Base-by-base conservation (phyloP, 257 asterid species). In the Fraxinus excelsior region DNA sequence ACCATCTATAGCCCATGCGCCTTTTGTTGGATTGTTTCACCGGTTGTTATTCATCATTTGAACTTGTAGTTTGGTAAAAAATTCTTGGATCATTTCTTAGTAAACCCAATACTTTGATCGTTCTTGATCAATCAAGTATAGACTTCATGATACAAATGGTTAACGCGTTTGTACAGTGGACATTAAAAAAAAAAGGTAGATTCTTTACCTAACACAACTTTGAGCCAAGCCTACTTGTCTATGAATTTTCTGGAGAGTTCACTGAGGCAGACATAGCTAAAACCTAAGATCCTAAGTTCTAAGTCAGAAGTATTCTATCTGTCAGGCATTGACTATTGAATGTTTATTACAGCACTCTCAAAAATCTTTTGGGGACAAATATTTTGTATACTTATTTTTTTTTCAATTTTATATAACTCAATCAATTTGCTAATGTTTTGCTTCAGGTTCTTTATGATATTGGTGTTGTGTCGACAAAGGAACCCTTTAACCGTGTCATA, bases 401-500 rank as follows among this genome's bases (percentile, higher is more conserved):
- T 21, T 21, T 6, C 32, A 62, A 8, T 42, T 44, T 32, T 18
- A 38, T 38, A 16, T 75, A 74, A 69, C 76, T 73, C 67, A 37
- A 81, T 80, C 76, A 51, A 28, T 4, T 13, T 34, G 16, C 71
- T 73, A 53, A 56, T 29, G 26, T 81, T 51, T 71, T 76, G 44
- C 74, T 84, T 74, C 88, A 96, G 99, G 99, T 96, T 89, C 98
- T 96, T 75, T 93, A 90, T 84, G 99, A 93, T 87, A 79, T 90
- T 42, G 99, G 97, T 37, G 90, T 85, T 46, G 98, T 93, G 71
- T 91, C 99, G 71, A 93, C 91, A 26, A 86, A 83, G 90, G 98
- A 96, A 83, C 99, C 99, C 67, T 96, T 96, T 80, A 88, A 96
- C 76, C 90, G 99, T 84, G 99, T 96, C 86, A 96, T 96, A 84